phyloP scores from a whole-genome alignment of 2,329 filamentous ascomycete genomes.

The Cryphonectria carpinicola region DNA sequence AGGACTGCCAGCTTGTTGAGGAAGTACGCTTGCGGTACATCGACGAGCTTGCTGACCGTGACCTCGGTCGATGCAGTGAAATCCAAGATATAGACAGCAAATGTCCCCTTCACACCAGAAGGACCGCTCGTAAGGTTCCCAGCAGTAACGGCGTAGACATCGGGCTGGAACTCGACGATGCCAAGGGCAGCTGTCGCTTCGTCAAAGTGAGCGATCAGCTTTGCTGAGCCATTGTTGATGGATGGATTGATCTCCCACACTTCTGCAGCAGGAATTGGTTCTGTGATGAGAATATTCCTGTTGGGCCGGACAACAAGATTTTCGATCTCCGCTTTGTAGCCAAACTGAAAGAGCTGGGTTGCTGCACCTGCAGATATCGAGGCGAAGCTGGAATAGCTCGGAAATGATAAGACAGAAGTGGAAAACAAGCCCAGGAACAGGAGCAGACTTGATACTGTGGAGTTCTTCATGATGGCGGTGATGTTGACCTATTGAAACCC shows the following conservation, averaged over 20 bases:
- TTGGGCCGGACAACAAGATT: background rate
- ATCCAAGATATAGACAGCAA: background rate
- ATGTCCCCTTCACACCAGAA: background rate
- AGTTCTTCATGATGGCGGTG: background rate
- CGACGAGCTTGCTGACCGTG: background rate
- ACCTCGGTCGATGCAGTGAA: background rate
- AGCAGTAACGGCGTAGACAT: background rate
- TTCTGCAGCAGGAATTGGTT: background rate
- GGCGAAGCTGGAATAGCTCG: background rate
- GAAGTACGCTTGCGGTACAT: background rate
- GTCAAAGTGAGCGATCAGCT: background rate
- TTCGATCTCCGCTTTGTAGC: background rate
- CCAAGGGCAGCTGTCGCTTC: background rate
- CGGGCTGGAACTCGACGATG: background rate
- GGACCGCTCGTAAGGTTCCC: background rate
- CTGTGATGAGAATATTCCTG: background rate
- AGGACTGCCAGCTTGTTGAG: background rate
- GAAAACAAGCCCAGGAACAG: background rate
- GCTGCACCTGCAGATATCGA: background rate
- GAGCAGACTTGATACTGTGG: background rate
- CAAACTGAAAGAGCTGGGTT: background rate
- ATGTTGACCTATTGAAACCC: background rate
- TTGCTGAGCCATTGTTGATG: constrained; percentile 1
- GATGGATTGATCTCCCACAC: background rate
- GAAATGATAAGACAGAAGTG: background rate